phyloP scores from a whole-genome alignment of 345 rosid genomes.

The Aquilaria yunnanensis region DNA sequence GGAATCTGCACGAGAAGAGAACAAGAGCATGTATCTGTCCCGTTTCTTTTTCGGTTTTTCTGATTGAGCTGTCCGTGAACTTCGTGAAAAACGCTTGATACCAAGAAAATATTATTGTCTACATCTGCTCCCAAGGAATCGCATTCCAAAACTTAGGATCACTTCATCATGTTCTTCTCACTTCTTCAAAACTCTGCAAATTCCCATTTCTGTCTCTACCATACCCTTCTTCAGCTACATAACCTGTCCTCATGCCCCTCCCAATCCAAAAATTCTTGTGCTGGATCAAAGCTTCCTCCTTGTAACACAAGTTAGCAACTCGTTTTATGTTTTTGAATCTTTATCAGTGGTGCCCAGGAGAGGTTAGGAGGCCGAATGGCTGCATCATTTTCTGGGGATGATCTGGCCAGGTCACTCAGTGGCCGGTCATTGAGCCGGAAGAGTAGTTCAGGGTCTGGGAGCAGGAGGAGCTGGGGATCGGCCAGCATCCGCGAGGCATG shows the following conservation, averaged over 20 bases:
- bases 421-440: slow-evolving; percentile 24
- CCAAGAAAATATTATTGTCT: no score
- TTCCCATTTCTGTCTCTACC: slow-evolving; percentile 19
- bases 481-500: slow-evolving; percentile 39
- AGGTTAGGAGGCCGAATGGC: slow-evolving; percentile 15
- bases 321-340: not conserved
- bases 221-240: slow-evolving; percentile 4
- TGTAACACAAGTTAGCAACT: not conserved
- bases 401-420: slow-evolving; percentile 27
- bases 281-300: no score
- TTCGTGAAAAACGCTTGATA: no score
- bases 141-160: no score
- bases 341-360: not conserved
- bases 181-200: not conserved
- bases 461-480: slow-evolving; percentile 33
- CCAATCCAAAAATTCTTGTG: not conserved
- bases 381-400: slow-evolving; percentile 23
- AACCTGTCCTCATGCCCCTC: not conserved
- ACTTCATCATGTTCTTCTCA: no score
- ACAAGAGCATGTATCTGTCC: no score
- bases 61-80: no score
- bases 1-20: no score
- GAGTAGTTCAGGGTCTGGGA: slow-evolving; percentile 23
- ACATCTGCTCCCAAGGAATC: no score
- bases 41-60: no score